Conservation (phyloP, 1,284 basidiomycete species). For the Microstroma glucosiphilum region DNA sequence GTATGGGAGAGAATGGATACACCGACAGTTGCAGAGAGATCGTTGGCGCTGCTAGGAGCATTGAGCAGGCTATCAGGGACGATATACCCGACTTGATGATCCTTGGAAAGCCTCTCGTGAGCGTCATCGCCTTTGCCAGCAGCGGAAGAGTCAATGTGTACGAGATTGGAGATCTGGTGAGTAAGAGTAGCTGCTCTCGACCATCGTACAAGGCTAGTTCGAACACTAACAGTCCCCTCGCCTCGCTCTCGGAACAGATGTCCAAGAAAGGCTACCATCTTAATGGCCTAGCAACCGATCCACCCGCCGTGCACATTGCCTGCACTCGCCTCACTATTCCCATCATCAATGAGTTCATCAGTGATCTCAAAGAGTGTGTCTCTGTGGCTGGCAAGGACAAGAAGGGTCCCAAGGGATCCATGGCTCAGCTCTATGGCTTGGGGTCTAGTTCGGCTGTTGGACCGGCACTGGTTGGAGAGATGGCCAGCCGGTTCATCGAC, state of each 20-base stretch:
- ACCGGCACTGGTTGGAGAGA: slow-evolving; percentile 74
- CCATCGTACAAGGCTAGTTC: too few species aligned
- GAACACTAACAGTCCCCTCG: not conserved
- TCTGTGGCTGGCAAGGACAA: slow-evolving; percentile 18
- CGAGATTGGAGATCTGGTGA: slow-evolving; percentile 70
- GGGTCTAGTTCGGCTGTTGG: slow-evolving; percentile 81
- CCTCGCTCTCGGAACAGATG: not conserved
- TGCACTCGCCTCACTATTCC: slow-evolving; percentile 76
- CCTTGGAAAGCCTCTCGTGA: slow-evolving; percentile 80
- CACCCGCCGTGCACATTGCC: slow-evolving; percentile 84
- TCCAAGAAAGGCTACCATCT: slow-evolving; percentile 62
- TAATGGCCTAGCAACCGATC: slow-evolving; percentile 68
- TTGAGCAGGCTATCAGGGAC: slow-evolving; percentile 62
- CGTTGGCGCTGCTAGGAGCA: slow-evolving; percentile 65
- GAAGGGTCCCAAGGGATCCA: slow-evolving; percentile 24
- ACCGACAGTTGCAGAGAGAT: slow-evolving; percentile 78
- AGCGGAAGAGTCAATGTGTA: slow-evolving; percentile 58
- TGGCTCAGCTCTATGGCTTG: slow-evolving; percentile 59
- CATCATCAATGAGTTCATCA: slow-evolving; percentile 69
- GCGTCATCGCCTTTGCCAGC: slow-evolving; percentile 81
- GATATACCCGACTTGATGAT: slow-evolving; percentile 70
- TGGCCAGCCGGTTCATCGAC: slow-evolving; percentile 59
- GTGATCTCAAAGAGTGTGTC: slow-evolving; percentile 72
- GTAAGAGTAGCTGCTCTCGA: not conserved
- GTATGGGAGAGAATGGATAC: slow-evolving; percentile 87